A percentile compares a stretch with the other conserved stretches of the same genome.
Evolutionary conservation across 2,329 filamentous ascomycete species (phyloP).

Genomic region (Alternaria ventricosa): DNA sequence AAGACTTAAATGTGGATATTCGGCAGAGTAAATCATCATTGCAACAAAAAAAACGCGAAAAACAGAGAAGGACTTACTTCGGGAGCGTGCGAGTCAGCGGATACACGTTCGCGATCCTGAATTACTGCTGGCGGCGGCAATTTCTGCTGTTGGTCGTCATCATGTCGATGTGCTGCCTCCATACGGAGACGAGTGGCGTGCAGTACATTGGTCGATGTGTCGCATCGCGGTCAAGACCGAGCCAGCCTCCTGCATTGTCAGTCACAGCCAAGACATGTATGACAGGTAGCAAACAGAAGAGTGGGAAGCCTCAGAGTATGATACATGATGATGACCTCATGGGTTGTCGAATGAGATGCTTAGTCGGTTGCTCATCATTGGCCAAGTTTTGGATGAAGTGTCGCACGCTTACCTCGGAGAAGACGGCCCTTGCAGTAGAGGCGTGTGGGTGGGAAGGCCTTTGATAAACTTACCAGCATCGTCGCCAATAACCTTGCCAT

Average conservation of each 20-base stretch:
- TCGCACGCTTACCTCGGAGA: not conserved
- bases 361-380: not conserved
- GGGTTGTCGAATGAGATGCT: not conserved
- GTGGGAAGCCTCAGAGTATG: not conserved
- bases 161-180: not conserved
- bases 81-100: not conserved
- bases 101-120: not conserved
- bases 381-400: not conserved
- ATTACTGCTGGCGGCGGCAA: not conserved
- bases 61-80: not conserved
- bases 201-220: not conserved
- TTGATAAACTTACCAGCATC: not conserved
- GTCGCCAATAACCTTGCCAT: not conserved
- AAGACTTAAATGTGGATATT: not conserved
- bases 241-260: not conserved
- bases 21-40: not conserved
- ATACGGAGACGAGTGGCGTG: not conserved
- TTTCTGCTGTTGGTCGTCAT: not conserved
- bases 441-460: not conserved
- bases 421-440: not conserved
- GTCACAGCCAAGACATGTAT: not conserved
- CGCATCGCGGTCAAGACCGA: not conserved
- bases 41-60: not conserved
- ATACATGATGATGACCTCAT: not conserved
- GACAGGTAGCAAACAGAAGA: not conserved